A percentile compares a stretch with the other conserved stretches of the same genome.
Evolutionary conservation across 495 filamentous ascomycete species (phyloP).

Genomic region (Talaromyces trachyspermus): DNA sequence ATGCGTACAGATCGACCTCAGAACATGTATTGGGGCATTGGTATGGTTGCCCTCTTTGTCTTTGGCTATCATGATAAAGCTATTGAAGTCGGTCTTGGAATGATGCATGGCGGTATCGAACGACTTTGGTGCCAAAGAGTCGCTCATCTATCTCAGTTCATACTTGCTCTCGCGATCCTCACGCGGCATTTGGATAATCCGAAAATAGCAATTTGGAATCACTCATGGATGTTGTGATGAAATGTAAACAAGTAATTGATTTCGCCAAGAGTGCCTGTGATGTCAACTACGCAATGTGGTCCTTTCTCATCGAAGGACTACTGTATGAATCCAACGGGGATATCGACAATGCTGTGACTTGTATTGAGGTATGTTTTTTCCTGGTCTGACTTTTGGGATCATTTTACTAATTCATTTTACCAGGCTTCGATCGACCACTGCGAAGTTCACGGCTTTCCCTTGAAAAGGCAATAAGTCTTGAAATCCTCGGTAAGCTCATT

Average conservation of each 20-base stretch:
- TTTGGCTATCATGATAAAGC: constrained; percentile 69
- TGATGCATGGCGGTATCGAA: constrained; percentile 49
- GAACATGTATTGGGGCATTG: constrained; percentile 65
- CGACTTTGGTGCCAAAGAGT: constrained; percentile 68
- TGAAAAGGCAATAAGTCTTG: constrained; percentile 74
- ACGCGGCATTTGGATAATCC: constrained; percentile 53
- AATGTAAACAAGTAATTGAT: constrained; percentile 58
- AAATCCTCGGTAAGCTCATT: constrained; percentile 44
- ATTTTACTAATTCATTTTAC: constrained; percentile 3
- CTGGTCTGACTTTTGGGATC: neutral
- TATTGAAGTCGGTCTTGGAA: constrained; percentile 56
- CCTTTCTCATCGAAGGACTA: constrained; percentile 65
- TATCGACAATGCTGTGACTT: constrained; percentile 51
- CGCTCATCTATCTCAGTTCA: constrained; percentile 56
- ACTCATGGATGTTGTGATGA: constrained; percentile 46
- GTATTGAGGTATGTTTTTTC: constrained; percentile 50
- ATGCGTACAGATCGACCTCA: constrained; percentile 53
- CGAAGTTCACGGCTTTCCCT: constrained; percentile 66
- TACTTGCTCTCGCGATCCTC: constrained; percentile 59
- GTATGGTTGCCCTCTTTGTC: constrained; percentile 63
- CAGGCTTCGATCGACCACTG: constrained; percentile 67
- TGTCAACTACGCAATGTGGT: constrained; percentile 77
- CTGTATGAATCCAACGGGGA: constrained; percentile 57
- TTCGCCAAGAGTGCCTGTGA: constrained; percentile 60
- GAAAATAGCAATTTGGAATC: constrained; percentile 41